Base-by-base conservation (phyloP, 306 rosid genomes). In the Phaseolus lunatus region DNA sequence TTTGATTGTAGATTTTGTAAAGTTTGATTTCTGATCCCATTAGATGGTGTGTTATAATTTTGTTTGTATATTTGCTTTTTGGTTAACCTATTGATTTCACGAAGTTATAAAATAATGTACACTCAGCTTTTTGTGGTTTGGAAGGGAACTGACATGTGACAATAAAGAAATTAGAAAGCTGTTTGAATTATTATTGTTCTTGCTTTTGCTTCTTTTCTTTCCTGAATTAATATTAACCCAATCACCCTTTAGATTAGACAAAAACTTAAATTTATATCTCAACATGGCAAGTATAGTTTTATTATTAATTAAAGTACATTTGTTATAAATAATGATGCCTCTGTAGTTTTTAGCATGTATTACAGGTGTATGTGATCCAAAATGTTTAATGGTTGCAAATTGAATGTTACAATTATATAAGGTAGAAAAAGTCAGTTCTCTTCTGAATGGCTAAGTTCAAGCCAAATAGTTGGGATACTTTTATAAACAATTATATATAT, bases 1-100 rank as follows among this genome's bases (percentile, higher is more conserved):
- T 72, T 66, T 54, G 69, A 22, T 67, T 77, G 81, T 79, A 87
- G 86, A 76, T 49, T 80, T 86, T 81, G 88, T 88, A 84, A 85
- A 82, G 84, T 82, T 83, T 81, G 78, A 75, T 77, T 82, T 77
- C 57, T 85, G 82, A 80, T 78, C 82, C 78, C 82, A 77, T 57
- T 84, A 77, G 83, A 29, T 70, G 78, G 89, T 83, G 80, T 87
- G 86, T 67, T 73, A 11, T 84, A 79, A 48, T 56, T 85, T 80
- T 81, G 88, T 79, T 80, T 83, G 87, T 62, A 62, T 27, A 48
- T 54, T 81, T 83, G 53, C n/a, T 68, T 78, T 73, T 73, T 77
- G 75, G 44, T 67, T 62, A 73, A 54, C 77, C 63, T 70, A 56
- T 63, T 68, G 72, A 69, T 68, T 61, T 49, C 44, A 61, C 19